These are phyloP conservation scores for Schoenoplectus triqueter DNA, from an alignment of 202 grass and related monocot species.

Conservation along the genomic window DNA sequence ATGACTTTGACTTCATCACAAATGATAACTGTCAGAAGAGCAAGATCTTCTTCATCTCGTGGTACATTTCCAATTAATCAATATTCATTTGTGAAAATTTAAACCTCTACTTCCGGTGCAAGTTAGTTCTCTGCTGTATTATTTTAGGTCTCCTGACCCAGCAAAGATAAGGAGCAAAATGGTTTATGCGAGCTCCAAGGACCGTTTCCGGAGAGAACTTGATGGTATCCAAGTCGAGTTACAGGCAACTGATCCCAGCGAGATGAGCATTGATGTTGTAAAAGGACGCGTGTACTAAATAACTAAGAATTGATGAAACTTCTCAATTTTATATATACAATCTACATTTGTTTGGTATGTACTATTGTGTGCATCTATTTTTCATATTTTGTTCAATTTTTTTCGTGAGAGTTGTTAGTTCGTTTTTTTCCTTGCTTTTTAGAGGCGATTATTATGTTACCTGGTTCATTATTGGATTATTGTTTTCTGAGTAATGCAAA, in stretches of 20 bases:
- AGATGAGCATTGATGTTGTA: slow-evolving; percentile 86
- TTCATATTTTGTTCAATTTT: slow-evolving; percentile 5
- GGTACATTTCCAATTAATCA: slow-evolving; percentile 44
- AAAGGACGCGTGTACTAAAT: slow-evolving; percentile 60
- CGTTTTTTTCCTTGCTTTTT: slow-evolving; percentile 11
- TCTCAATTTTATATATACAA: slow-evolving; percentile 26
- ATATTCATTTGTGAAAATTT: neutral
- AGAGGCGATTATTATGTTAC: slow-evolving; percentile 31
- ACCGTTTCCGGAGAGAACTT: slow-evolving; percentile 82
- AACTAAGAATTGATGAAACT: neutral
- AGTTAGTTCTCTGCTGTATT: neutral
- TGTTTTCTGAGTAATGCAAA: slow-evolving; percentile 30
- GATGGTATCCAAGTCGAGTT: slow-evolving; percentile 81
- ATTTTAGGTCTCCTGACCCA: slow-evolving; percentile 62
- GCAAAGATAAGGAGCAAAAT: slow-evolving; percentile 84
- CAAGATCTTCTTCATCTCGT: slow-evolving; percentile 99
- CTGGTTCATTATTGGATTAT: slow-evolving; percentile 42
- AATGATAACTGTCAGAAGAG: slow-evolving; percentile 98
- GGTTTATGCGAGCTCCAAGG: slow-evolving; percentile 86
- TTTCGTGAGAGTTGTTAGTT: slow-evolving; percentile 29
- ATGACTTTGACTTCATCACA: slow-evolving; percentile 88
- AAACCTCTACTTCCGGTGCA: neutral
- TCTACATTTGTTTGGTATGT: slow-evolving; percentile 39
- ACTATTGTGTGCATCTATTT: slow-evolving; percentile 29
- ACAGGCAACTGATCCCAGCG: slow-evolving; percentile 82